Conservation (phyloP, 176 grass and related monocot species). For the Phyllostachys edulis region DNA sequence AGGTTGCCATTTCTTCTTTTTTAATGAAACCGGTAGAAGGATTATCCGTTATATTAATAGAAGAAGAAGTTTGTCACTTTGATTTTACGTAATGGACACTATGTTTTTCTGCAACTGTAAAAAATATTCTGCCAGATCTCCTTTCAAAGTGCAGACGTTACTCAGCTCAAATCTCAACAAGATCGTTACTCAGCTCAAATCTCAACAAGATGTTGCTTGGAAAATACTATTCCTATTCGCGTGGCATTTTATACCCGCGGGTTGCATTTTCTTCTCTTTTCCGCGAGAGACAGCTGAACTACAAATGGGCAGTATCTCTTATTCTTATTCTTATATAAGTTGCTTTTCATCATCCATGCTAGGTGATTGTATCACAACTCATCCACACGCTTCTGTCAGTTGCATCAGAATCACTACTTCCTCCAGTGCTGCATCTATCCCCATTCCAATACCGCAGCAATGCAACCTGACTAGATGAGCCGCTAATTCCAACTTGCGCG, state of each 20-base stretch:
- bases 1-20: too few species aligned
- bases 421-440: neutral
- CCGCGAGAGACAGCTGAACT: neutral
- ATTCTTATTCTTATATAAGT: neutral
- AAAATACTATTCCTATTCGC: neutral
- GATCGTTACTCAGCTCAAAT: too few species aligned
- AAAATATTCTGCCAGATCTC: neutral
- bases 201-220: neutral
- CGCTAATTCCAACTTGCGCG: neutral
- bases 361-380: slow-evolving; percentile 26
- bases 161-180: too few species aligned
- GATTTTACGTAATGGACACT: neutral
- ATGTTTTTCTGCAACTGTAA: neutral
- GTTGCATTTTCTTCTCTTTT: neutral
- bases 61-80: neutral
- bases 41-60: too few species aligned
- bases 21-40: too few species aligned
- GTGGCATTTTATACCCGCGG: neutral
- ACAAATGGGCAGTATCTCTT: neutral
- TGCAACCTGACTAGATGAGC: slow-evolving; percentile 33
- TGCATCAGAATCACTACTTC: slow-evolving; percentile 28
- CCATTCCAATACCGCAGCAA: neutral
- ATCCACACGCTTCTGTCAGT: neutral
- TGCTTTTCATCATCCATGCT: neutral
- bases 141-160: neutral